Conservation (phyloP, 306 rosid genomes). For the Fagus sylvatica region DNA sequence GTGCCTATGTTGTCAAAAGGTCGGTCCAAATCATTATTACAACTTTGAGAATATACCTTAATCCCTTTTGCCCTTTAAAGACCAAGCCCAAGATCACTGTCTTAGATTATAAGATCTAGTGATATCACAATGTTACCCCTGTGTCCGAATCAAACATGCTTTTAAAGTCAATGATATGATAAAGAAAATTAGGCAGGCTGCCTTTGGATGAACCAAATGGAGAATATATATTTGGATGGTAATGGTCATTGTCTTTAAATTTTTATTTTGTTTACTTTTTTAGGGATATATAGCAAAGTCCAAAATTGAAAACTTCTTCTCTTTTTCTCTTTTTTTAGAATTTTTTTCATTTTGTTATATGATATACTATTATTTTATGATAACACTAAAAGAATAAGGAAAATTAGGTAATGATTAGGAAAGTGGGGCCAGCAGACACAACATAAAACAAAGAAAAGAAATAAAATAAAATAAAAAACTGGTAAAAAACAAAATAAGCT, state of each 20-base stretch:
- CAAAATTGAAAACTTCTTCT: too few species aligned
- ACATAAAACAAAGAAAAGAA: not conserved
- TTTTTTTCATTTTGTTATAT: not conserved
- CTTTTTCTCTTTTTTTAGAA: too few species aligned
- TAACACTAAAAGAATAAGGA: not conserved
- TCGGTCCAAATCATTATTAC: not conserved
- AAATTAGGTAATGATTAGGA: conserved; percentile 2
- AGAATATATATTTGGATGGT: not conserved
- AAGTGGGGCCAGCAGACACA: not conserved
- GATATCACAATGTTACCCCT: conserved; percentile 13
- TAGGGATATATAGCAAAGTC: too few species aligned
- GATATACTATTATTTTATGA: not conserved
- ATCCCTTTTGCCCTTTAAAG: conserved; percentile 6
- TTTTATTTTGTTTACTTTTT: too few species aligned
- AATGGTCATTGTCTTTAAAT: too few species aligned
- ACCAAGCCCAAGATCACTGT: not conserved
- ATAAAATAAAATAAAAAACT: too few species aligned
- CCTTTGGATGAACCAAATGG: not conserved
- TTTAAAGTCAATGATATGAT: not conserved
- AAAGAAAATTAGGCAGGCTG: not conserved
- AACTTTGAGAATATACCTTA: not conserved
- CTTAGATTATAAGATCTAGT: not conserved
- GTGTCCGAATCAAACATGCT: not conserved
- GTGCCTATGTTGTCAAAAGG: not conserved
- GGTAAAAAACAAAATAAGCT: not conserved